phyloP scores from a whole-genome alignment of 768 basidiomycete species.

The Sporobolomyces roseus region DNA sequence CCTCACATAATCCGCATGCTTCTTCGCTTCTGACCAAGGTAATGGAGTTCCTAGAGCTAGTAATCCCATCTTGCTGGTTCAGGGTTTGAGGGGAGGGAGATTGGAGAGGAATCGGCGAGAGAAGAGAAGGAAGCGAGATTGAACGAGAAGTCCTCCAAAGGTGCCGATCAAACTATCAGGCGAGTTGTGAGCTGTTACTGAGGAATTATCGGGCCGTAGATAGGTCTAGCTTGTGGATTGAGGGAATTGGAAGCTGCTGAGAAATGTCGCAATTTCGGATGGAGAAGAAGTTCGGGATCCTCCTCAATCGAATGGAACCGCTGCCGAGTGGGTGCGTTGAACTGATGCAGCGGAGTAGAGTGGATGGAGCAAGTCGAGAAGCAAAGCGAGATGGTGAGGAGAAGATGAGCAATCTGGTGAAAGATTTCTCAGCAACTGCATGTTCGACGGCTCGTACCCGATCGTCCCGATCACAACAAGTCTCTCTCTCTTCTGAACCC shows the following conservation, averaged over 20 bases:
- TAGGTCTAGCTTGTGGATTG: too few species aligned
- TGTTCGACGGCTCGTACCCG: background rate
- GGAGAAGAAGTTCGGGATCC: too few species aligned
- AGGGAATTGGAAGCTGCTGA: too few species aligned
- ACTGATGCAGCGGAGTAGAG: background rate
- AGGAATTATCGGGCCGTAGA: too few species aligned
- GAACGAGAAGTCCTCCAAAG: background rate
- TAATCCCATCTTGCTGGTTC: conserved; percentile 66
- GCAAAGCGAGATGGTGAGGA: too few species aligned
- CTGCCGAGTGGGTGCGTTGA: too few species aligned
- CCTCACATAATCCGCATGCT: conserved; percentile 82
- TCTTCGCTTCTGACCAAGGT: conserved; percentile 81
- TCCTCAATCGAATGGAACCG: too few species aligned
- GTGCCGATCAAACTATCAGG: too few species aligned
- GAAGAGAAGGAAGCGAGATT: background rate
- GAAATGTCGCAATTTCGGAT: too few species aligned
- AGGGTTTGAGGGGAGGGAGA: background rate
- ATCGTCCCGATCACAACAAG: background rate
- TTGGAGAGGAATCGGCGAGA: background rate
- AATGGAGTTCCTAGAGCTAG: conserved; percentile 89
- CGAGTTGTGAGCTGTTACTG: too few species aligned
- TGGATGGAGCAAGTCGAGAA: background rate
- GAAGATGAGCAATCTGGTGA: too few species aligned
- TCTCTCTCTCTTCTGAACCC: background rate
- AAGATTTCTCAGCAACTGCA: too few species aligned